phyloP scores from a whole-genome alignment of 225 moss, liverwort and hornwort species.

The Lunularia cruciata region DNA sequence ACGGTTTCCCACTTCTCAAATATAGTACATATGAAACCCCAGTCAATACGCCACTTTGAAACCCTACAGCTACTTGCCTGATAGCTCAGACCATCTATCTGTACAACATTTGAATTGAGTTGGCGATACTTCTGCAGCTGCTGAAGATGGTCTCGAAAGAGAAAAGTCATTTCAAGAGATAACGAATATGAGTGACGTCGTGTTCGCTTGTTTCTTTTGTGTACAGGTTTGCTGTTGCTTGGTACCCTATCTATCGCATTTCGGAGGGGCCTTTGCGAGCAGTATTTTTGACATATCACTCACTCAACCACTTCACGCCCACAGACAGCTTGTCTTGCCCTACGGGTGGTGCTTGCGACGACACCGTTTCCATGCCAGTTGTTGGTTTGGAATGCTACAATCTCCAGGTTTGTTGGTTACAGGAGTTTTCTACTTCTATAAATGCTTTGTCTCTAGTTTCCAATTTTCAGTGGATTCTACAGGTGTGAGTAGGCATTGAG shows the following conservation, averaged over 20 bases:
- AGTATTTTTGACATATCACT: constrained; percentile 63
- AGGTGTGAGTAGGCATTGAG: not conserved
- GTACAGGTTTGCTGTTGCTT: constrained; percentile 62
- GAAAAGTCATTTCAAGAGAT: too few species aligned
- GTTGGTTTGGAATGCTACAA: constrained; percentile 61
- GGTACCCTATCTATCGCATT: constrained; percentile 65
- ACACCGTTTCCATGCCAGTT: constrained; percentile 43
- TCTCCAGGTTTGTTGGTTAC: constrained; percentile 38
- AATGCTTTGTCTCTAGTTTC: not conserved
- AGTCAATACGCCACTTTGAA: too few species aligned
- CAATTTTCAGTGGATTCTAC: not conserved
- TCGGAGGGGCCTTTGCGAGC: constrained; percentile 54
- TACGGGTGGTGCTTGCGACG: constrained; percentile 23
- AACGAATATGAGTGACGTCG: not conserved
- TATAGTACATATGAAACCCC: too few species aligned
- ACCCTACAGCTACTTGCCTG: too few species aligned
- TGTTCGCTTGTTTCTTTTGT: not conserved
- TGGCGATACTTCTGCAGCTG: too few species aligned
- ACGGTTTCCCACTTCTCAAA: too few species aligned
- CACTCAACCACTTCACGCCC: constrained; percentile 44
- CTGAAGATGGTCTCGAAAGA: too few species aligned
- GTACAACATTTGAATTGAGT: too few species aligned
- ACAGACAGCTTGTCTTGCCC: constrained; percentile 23
- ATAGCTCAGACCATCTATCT: too few species aligned
- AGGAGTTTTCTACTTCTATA: not conserved